Evolutionary conservation across 441 rosid species (phyloP), one percentile per base, ranked within the genome.

Genomic region (Adansonia rubrostipa): DNA sequence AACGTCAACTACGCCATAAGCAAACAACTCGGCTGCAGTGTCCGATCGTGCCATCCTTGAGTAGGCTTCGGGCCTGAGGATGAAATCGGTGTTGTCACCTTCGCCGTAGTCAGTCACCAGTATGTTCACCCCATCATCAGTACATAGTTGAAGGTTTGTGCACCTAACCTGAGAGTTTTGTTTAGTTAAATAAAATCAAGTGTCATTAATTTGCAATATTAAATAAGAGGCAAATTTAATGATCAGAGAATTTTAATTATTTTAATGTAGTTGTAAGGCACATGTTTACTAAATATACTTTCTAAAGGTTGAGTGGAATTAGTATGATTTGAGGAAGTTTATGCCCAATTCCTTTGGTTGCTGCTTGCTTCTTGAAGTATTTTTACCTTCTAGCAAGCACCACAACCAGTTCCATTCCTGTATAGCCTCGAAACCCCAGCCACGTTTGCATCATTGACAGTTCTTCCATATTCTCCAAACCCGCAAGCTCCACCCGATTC

Each of bases 101-200:
- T 92, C 97, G 0, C 99, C 99, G 9, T 88, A 90, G 92, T 95
- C 98, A 2, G 97, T 93, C 86, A 81, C 95, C 80, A 89, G 91
- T 69, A 92, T 79, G 70, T 80, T 80, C 82, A 83, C 90, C 50
- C 99, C 99, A 0, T 88, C 76, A 40, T 89, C 90, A 6, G 74
- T 85, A 87, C 98, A 93, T 65, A 84, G 80, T 11, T 86, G 78
- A n/a, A 91, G 79, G 56, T 77, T 86, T 8, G 79, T 93, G 88
- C 98, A 96, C 83, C 93, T 88, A 62, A 95, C 97, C 99, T 92
- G 86, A 61, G 53, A 63, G 45, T 63, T 10, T 3, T 17, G 10
- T 17, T 57, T 19, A 58, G 9, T 11, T 10, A 56, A 19, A 73
- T n/a, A 22, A 42, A 19, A 9, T 20, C 17, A 44, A 14, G 22